Evolutionary conservation across 2,329 filamentous ascomycete species (phyloP), one percentile per base, ranked within the genome.

Genomic region (Juglanconis sp.): DNA sequence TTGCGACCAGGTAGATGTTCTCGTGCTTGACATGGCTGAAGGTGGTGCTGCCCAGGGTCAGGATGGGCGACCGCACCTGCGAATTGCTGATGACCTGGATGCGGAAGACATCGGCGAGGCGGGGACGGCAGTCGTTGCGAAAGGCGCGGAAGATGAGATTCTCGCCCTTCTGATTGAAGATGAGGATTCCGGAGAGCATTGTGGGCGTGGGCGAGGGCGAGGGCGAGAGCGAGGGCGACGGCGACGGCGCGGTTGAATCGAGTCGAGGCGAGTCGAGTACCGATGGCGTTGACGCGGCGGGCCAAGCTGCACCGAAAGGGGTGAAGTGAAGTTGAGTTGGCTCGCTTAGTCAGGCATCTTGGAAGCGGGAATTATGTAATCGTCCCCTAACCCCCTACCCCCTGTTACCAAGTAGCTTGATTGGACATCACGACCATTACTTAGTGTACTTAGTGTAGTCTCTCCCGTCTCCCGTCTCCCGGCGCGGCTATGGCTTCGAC

Each of bases 11-110:
- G 76, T 98, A 99, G 73, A 99, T 97, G 75, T 99, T 99, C 74
- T 99, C 95, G 78, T 97, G 94, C 76, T 96, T 97, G 77, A 99
- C 94, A 87, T 99, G 95, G 81, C 92, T 96, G 77, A 99, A 99
- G 51, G 96, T 99, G 59, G 95, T 99, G 74, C 92, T 96, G 65
- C 96, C 95, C 60, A 99, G 87, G 4, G 95, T 99, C 69, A 99
- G 83, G 77, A 99, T 98, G 62, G 95, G 95, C 67, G 95, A 98
- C 67, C 96, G 92, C 63, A 99, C 95, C 76, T 97, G 92, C 56
- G 95, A 89, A 75, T 99, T 99, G 69, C 92, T 96, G 75, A 99
- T 98, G 79, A 99, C 94, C 74, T 99, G 95, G 76, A 99, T 99
- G 76, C 95, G 93, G 79, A 99, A 99, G 79, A 99, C 94, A 74